Conservation (phyloP, 2,329 filamentous ascomycete species). For the Dothistroma septosporum region DNA sequence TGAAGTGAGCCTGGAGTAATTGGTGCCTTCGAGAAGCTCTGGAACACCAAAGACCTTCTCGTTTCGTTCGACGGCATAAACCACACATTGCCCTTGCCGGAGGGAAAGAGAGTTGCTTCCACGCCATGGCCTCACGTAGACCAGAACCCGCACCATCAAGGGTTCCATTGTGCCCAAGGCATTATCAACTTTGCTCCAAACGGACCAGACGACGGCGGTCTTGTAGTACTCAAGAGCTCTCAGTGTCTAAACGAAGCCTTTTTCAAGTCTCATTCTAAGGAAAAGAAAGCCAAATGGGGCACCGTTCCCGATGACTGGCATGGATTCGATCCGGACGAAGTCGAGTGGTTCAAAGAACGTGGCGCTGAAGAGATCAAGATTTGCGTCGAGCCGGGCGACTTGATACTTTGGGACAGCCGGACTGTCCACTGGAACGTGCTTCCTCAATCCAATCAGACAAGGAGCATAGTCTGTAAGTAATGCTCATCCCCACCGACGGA, state of each 20-base stretch:
- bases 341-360: conserved; percentile 15
- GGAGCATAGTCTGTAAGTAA: conserved; percentile 19
- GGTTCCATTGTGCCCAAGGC: conserved; percentile 11
- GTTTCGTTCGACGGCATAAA: conserved; percentile 23
- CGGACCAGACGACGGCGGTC: conserved; percentile 19
- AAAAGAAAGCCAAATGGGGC: conserved; percentile 16
- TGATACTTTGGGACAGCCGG: conserved; percentile 32
- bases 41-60: conserved; percentile 19
- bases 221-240: conserved; percentile 14
- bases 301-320: conserved; percentile 17
- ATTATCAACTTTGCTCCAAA: conserved; percentile 21
- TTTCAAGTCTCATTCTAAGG: conserved; percentile 16
- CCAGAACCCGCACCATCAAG: conserved; percentile 10
- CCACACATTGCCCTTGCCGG: conserved; percentile 16
- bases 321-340: conserved; percentile 15
- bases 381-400: conserved; percentile 18
- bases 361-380: conserved; percentile 15
- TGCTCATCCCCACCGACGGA: background rate
- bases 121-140: conserved; percentile 15
- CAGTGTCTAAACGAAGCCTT: conserved; percentile 12
- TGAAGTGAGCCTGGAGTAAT: conserved; percentile 19
- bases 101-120: conserved; percentile 5
- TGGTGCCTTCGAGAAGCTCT: conserved; percentile 17
- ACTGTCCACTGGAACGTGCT: conserved; percentile 43
- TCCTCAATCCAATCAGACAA: conserved; percentile 13